These are phyloP conservation scores for Sarocladiaceae sp. DNA, from an alignment of 2,329 filamentous ascomycete species.

Conservation along the genomic window DNA sequence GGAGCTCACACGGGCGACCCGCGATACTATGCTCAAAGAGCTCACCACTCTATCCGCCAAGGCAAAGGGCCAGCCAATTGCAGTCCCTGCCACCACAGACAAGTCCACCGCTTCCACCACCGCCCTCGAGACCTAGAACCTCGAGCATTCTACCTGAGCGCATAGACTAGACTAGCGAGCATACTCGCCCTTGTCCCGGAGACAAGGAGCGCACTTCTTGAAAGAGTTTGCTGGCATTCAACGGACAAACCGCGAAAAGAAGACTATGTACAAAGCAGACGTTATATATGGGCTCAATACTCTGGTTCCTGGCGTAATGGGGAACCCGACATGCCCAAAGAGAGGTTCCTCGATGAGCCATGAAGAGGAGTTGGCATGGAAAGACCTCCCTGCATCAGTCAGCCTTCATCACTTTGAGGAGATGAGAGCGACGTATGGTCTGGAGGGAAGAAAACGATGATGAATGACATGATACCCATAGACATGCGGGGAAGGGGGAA, in stretches of 20 bases:
- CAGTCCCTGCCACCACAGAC: slow-evolving; percentile 18
- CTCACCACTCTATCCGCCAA: slow-evolving; percentile 47
- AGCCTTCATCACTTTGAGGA: neutral
- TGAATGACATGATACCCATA: slow-evolving; percentile 9
- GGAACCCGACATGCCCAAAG: too few relatives aligned
- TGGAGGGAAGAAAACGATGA: neutral
- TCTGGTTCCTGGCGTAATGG: too few relatives aligned
- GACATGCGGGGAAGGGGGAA: too few relatives aligned
- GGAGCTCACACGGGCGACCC: slow-evolving; percentile 58
- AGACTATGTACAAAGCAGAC: too few relatives aligned
- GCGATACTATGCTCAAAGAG: slow-evolving; percentile 70
- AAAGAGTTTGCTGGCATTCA: too few relatives aligned
- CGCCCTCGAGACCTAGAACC: slow-evolving; percentile 20
- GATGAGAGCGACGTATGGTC: neutral
- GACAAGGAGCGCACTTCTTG: too few relatives aligned
- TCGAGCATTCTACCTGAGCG: too few relatives aligned
- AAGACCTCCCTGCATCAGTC: neutral
- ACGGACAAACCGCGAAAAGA: too few relatives aligned
- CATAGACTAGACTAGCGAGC: too few relatives aligned
- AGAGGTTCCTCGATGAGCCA: too few relatives aligned
- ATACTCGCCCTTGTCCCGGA: too few relatives aligned
- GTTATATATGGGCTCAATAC: too few relatives aligned
- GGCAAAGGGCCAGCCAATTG: slow-evolving; percentile 34
- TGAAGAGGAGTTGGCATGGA: neutral
- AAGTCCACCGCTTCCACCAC: slow-evolving; percentile 21